Percentiles rank a stretch among this genome's conserved stretches.
phyloP scores from a whole-genome alignment of 192 early-diverging fungal genomes.

The Physocladia obscura region DNA sequence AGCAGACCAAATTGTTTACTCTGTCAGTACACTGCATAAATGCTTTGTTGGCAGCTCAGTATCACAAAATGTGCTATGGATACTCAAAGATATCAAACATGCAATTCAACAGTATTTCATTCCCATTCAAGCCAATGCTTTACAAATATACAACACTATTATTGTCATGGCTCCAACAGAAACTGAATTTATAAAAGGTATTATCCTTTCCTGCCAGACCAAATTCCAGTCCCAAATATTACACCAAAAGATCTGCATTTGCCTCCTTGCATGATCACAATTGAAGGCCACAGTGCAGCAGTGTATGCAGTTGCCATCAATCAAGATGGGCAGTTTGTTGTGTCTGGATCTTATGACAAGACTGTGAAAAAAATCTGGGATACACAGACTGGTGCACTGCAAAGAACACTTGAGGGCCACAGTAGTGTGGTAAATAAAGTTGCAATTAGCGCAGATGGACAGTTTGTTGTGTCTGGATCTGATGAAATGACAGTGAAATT shows the following conservation, averaged over 20 bases:
- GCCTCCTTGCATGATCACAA: not conserved
- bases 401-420: conserved; percentile 36
- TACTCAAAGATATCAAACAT: not conserved
- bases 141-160: not conserved
- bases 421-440: conserved; percentile 3
- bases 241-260: not conserved
- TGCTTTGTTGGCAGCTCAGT: not conserved
- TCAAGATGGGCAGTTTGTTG: not conserved
- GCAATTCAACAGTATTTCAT: not conserved
- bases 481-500: conserved; percentile 24
- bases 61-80: not conserved
- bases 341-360: conserved; percentile 6
- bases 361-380: conserved; percentile 25
- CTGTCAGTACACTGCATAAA: not conserved
- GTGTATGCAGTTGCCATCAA: conserved; percentile 18
- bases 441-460: not conserved
- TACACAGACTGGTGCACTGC: conserved; percentile 17
- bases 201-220: not conserved
- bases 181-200: not conserved
- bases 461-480: not conserved
- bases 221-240: not conserved
- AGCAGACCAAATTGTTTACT: not conserved
- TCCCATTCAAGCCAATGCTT: not conserved
- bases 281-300: not conserved
- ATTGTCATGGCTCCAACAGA: not conserved